Evolutionary conservation across 169 alveolate species (phyloP), one percentile per base, ranked within the genome.

Genomic region (Perkinsus olseni): DNA sequence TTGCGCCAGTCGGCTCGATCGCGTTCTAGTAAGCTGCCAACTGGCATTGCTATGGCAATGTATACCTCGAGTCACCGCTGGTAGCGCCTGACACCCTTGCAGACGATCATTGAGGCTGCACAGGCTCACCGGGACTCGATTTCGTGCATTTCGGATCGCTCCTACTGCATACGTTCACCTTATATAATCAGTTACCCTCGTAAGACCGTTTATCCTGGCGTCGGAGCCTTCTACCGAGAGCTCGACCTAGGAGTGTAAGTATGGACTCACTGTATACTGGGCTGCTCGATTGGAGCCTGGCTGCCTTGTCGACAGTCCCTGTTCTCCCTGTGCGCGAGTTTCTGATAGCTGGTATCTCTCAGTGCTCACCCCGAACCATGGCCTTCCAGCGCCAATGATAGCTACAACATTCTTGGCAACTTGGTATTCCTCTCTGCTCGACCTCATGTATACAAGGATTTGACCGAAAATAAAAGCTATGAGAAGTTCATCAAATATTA

Each of bases 371-470:
- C 82, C 82, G 82, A 62, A 24, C 82, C 82, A 28, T 62, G 82
- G 82, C 82, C 82, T 3, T 8, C 82, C 0, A 62, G 82, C 17
- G 31, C 82, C 31, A 62, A 62, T 28, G 82, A 62, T 28, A 62
- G 82, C 82, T 62, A 62, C 82, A 38, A 40, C 74, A 91, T 38
- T 38, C 50, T 91, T 24, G 92, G 92, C 74, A 38, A 91, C 38
- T 39, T 91, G 74, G 92, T 91, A 0, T 38, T 38, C 74, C 50
- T 91, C 31, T 91, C 92, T 28, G 50, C 92, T 0, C 92, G 92
- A 13, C 92, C 92, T n/a, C 92, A 91, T 24, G 50, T 91, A 0
- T 38, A 38, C 31, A 24, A 31, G 74, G 92, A 91, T 24, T 38
- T 36, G 37, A 38, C 50, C 24, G 92, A 91, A 38, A 38, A 38